Evolutionary conservation across 768 basidiomycete species (phyloP).

Genomic region (Amanita fuliginea): DNA sequence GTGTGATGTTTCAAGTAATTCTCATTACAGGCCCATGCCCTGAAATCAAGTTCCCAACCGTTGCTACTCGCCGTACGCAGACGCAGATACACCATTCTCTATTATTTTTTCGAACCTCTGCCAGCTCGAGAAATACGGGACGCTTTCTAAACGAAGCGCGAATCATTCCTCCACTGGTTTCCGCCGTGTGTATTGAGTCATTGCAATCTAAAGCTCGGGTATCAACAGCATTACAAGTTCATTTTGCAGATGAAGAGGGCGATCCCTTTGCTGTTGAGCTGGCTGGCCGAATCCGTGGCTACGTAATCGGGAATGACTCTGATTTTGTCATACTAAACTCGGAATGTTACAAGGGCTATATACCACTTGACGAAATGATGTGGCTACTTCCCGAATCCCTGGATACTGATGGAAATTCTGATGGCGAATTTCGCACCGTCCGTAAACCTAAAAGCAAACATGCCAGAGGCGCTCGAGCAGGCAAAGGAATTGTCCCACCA

Average conservation of each 20-base stretch:
- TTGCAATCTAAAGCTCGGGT: constrained; percentile 28
- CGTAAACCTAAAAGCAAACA: constrained; percentile 40
- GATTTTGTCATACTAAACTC: constrained; percentile 74
- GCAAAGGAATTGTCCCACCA: constrained; percentile 46
- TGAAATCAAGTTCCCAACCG: constrained; percentile 60
- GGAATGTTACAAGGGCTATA: constrained; percentile 68
- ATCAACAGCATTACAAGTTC: constrained; percentile 34
- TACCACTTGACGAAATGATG: constrained; percentile 65
- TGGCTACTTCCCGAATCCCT: constrained; percentile 35
- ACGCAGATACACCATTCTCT: constrained; percentile 49
- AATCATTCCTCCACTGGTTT: constrained; percentile 62
- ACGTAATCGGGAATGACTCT: constrained; percentile 71
- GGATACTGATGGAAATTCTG: constrained; percentile 24
- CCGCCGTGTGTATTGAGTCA: constrained; percentile 46
- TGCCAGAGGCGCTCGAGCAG: constrained; percentile 14
- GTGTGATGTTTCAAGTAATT: constrained; percentile 8
- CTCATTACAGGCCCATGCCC: constrained; percentile 49
- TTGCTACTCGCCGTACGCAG: constrained; percentile 46
- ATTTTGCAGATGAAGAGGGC: constrained; percentile 74
- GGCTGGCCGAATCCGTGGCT: constrained; percentile 61
- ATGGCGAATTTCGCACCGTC: constrained; percentile 51
- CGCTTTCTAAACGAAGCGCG: constrained; percentile 65
- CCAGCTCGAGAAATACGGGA: constrained; percentile 45
- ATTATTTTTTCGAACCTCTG: constrained; percentile 76
- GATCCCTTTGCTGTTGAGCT: constrained; percentile 81